These are phyloP conservation scores for Epicoccum nigrum DNA, from an alignment of 2,329 filamentous ascomycete species.

Conservation along the genomic window DNA sequence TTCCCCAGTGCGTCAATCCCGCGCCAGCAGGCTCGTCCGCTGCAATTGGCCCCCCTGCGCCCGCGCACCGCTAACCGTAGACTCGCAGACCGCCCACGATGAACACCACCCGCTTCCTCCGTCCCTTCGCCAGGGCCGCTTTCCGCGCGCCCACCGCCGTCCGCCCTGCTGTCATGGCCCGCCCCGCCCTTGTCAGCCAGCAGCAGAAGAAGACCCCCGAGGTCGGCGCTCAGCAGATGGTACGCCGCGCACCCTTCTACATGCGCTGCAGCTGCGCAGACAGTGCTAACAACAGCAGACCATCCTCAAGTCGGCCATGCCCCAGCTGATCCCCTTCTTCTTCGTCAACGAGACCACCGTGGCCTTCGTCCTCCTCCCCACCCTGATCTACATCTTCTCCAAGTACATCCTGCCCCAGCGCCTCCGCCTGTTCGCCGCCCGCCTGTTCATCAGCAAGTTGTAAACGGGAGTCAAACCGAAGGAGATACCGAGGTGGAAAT, in stretches of 20 bases:
- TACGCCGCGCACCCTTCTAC: slow-evolving; percentile 12
- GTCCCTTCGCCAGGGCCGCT: slow-evolving; percentile 49
- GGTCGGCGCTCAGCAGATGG: slow-evolving; percentile 44
- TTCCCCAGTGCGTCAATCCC: slow-evolving; percentile 40
- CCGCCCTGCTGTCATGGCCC: slow-evolving; percentile 44
- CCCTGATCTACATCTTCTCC: slow-evolving; percentile 53
- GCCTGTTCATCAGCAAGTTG: slow-evolving; percentile 55
- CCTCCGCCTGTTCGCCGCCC: slow-evolving; percentile 49
- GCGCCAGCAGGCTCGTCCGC: slow-evolving; percentile 16
- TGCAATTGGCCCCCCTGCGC: slow-evolving; percentile 36
- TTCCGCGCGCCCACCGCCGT: slow-evolving; percentile 47
- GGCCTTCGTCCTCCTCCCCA: slow-evolving; percentile 50
- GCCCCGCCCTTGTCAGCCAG: slow-evolving; percentile 43
- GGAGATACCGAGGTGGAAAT: slow-evolving; percentile 17
- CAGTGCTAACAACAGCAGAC: slow-evolving; percentile 37
- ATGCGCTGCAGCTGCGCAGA: background rate
- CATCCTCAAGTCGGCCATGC: slow-evolving; percentile 52
- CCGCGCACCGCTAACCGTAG: slow-evolving; percentile 38
- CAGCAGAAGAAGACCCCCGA: slow-evolving; percentile 45
- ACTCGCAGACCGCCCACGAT: slow-evolving; percentile 45
- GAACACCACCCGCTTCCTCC: slow-evolving; percentile 51
- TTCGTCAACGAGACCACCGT: slow-evolving; percentile 53
- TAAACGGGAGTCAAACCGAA: slow-evolving; percentile 29
- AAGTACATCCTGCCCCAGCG: slow-evolving; percentile 53
- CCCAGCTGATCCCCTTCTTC: slow-evolving; percentile 54